phyloP scores from a whole-genome alignment of 179 eudicot genomes.

The Corrigiola litoralis region DNA sequence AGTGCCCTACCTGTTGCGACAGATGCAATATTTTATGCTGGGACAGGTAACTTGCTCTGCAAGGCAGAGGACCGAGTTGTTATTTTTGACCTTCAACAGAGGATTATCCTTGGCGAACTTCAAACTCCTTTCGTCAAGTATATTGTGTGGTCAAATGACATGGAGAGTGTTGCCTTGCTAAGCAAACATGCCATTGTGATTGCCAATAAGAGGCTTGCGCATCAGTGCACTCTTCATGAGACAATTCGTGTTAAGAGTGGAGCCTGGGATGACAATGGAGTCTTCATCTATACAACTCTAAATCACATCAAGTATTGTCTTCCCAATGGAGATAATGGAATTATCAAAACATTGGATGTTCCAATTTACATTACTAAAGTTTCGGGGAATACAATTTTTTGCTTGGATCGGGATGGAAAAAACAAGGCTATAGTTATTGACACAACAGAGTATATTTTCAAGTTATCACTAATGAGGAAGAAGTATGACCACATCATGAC shows the following conservation, averaged over 20 bases:
- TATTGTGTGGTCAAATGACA: conserved; percentile 84
- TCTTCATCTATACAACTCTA: conserved; percentile 75
- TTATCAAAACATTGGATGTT: conserved; percentile 74
- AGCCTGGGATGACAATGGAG: conserved; percentile 89
- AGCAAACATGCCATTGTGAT: conserved; percentile 82
- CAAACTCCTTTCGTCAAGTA: conserved; percentile 70
- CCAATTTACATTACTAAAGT: conserved; percentile 77
- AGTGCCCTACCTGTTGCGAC: conserved; percentile 38
- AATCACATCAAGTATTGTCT: conserved; percentile 91
- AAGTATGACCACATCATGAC: conserved; percentile 85
- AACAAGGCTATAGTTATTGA: conserved; percentile 60
- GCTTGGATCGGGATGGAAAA: conserved; percentile 87
- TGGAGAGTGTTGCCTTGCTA: conserved; percentile 85
- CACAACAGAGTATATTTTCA: conserved; percentile 75
- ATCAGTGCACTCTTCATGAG: conserved; percentile 90
- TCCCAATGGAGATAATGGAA: conserved; percentile 91
- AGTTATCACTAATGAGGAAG: conserved; percentile 66
- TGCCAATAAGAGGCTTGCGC: conserved; percentile 76
- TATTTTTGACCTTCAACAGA: conserved; percentile 85
- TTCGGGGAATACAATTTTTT: conserved; percentile 61
- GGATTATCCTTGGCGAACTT: conserved; percentile 72
- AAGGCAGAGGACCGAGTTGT: conserved; percentile 82
- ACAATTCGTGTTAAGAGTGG: conserved; percentile 94
- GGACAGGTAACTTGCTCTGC: conserved; percentile 65
- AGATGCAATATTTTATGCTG: conserved; percentile 28